A percentile compares a stretch with the other conserved stretches of the same genome.
Evolutionary conservation across 192 early-diverging fungal genomes (phyloP).

Genomic region (Coemansia reversa): DNA sequence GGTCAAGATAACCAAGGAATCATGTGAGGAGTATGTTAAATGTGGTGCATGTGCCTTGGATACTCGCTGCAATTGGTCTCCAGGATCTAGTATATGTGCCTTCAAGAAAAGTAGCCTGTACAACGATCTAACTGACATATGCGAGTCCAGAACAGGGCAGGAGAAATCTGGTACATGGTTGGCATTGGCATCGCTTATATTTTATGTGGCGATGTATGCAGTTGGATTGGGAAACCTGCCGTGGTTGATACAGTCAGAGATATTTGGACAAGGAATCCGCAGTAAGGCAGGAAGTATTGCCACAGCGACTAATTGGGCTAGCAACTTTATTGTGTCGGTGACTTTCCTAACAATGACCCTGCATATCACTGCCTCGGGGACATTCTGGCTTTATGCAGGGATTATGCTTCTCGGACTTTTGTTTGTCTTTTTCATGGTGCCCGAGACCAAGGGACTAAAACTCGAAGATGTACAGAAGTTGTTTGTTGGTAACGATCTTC

Average conservation of each 20-base stretch:
- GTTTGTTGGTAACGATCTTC: conserved; percentile 21
- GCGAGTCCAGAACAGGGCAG: conserved; percentile 25
- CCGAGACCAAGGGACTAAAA: conserved; percentile 52
- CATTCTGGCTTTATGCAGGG: conserved; percentile 56
- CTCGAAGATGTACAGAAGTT: conserved; percentile 51
- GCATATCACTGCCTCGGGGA: conserved; percentile 53
- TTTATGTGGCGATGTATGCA: conserved; percentile 52
- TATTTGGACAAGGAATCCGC: conserved; percentile 51
- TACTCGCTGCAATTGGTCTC: conserved; percentile 44
- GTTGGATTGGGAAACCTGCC: conserved; percentile 52
- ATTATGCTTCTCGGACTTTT: conserved; percentile 32
- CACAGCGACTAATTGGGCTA: conserved; percentile 51
- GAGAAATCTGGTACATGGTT: conserved; percentile 49
- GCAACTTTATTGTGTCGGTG: conserved; percentile 50
- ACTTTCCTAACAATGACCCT: conserved; percentile 52
- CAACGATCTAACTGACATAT: conserved; percentile 33
- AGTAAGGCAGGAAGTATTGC: conserved; percentile 52
- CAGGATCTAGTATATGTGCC: conserved; percentile 27
- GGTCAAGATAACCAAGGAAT: conserved; percentile 50
- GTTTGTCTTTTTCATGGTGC: conserved; percentile 44
- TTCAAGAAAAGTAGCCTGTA: conserved; percentile 11
- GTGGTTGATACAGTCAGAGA: conserved; percentile 54
- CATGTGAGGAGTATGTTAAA: conserved; percentile 37
- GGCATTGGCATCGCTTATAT: conserved; percentile 49
- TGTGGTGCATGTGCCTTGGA: conserved; percentile 47